Percentiles rank a stretch among this genome's conserved stretches.
phyloP scores from a whole-genome alignment of 495 filamentous ascomycete species.

The Astrothelium macrocarpum region DNA sequence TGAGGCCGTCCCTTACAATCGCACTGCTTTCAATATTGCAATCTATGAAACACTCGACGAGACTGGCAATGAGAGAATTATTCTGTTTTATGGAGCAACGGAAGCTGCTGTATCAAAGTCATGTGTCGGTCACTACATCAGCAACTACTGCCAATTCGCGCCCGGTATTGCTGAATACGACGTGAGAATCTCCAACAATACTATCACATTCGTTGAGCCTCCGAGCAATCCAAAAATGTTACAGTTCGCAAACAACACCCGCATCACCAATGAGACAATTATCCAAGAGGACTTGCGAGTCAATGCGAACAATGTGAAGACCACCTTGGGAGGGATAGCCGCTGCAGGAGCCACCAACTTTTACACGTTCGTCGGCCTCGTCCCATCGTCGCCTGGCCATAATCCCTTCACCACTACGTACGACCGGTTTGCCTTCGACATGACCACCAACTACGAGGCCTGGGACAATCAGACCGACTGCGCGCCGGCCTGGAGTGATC shows the following conservation, averaged over 20 bases:
- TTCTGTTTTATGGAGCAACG: conserved; percentile 5
- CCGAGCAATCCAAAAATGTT: conserved; percentile 10
- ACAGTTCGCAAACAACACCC: conserved; percentile 7
- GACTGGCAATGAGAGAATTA: conserved; percentile 7
- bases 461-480: conserved; percentile 6
- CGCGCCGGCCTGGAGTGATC: conserved; percentile 4
- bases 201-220: conserved; percentile 11
- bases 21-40: conserved; percentile 10
- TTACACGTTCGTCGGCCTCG: conserved; percentile 3
- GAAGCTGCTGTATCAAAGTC: conserved; percentile 6
- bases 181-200: conserved; percentile 7
- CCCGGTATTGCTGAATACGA: conserved; percentile 11
- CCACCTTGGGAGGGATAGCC: conserved; percentile 2
- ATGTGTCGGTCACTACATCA: conserved; percentile 9
- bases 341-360: conserved; percentile 4
- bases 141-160: conserved; percentile 4
- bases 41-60: conserved; percentile 2
- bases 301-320: conserved; percentile 5
- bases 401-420: conserved; percentile 5
- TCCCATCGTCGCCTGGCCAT: conserved; percentile 4
- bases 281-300: conserved; percentile 1
- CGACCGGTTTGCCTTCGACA: conserved; percentile 6
- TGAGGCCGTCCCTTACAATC: conserved; percentile 1
- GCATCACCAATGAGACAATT: conserved; percentile 6
- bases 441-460: conserved; percentile 2